phyloP scores from a whole-genome alignment of 2,329 filamentous ascomycete genomes.

The Diaporthe eres region DNA sequence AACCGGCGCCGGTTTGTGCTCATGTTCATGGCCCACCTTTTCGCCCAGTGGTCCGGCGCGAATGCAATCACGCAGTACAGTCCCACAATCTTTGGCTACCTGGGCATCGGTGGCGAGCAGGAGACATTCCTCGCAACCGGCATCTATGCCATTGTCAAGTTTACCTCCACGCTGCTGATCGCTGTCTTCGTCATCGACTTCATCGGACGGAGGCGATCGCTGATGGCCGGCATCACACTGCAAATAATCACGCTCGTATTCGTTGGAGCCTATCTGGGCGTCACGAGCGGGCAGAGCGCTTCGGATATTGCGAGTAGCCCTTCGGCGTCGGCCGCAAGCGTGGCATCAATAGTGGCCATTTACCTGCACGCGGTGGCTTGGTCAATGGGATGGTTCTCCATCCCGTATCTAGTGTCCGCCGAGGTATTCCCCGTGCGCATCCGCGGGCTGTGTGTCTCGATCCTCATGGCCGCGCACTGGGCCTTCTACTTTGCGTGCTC shows the following conservation, averaged over 20 bases:
- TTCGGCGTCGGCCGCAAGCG: constrained; percentile 68
- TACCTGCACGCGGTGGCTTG: constrained; percentile 78
- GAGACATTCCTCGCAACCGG: constrained; percentile 81
- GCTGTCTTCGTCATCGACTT: constrained; percentile 85
- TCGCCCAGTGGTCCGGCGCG: constrained; percentile 82
- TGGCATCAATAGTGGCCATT: constrained; percentile 81
- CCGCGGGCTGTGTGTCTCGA: constrained; percentile 78
- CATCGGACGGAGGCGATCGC: constrained; percentile 79
- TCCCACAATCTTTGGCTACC: constrained; percentile 78
- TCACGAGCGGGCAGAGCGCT: constrained; percentile 70
- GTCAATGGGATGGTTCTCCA: constrained; percentile 81
- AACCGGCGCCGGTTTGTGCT: constrained; percentile 83
- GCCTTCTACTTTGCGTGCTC: constrained; percentile 84
- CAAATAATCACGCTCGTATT: constrained; percentile 76
- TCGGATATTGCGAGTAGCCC: constrained; percentile 60
- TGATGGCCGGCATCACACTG: constrained; percentile 71
- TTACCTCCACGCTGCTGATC: constrained; percentile 75
- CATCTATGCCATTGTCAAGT: constrained; percentile 83
- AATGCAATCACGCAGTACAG: constrained; percentile 84
- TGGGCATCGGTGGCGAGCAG: constrained; percentile 77
- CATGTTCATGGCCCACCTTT: constrained; percentile 76
- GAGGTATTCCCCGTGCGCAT: constrained; percentile 84
- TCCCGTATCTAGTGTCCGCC: constrained; percentile 84
- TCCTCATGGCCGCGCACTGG: constrained; percentile 85
- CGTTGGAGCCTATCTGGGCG: constrained; percentile 72